Evolutionary conservation across 768 basidiomycete genomes (phyloP).

Genomic region (Xerocomus brunneocitrinus): DNA sequence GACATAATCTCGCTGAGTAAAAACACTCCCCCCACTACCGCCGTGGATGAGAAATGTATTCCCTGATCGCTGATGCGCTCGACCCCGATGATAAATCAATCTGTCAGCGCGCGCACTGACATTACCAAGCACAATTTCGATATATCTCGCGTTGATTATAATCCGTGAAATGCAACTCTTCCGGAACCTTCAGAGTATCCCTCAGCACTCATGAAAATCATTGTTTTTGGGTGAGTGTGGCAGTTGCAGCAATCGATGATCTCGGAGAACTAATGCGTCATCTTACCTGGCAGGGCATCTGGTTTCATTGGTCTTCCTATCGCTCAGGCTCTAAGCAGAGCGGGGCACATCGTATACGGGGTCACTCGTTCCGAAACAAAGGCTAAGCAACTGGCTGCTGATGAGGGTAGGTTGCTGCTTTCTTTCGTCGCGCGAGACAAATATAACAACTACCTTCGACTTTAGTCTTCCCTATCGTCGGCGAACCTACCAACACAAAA

Average conservation of each 20-base stretch:
- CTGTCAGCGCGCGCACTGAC: not conserved
- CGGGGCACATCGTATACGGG: conserved; percentile 34
- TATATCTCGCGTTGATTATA: not conserved
- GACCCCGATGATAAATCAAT: not conserved
- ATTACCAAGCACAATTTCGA: not conserved
- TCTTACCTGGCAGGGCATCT: conserved; percentile 20
- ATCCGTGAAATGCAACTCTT: too few relatives aligned
- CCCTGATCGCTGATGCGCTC: not conserved
- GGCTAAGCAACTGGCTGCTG: conserved; percentile 18
- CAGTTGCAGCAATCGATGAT: not conserved
- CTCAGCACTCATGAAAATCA: conserved; percentile 11
- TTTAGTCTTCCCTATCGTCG: conserved; percentile 24
- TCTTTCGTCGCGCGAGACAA: not conserved
- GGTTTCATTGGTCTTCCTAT: conserved; percentile 31
- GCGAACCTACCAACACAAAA: conserved; percentile 11
- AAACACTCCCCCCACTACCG: too few relatives aligned
- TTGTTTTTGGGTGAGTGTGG: conserved; percentile 13
- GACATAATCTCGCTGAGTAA: too few relatives aligned
- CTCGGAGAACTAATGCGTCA: not conserved
- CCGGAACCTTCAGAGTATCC: not conserved
- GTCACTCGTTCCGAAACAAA: conserved; percentile 26
- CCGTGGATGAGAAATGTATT: not conserved
- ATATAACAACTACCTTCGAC: not conserved
- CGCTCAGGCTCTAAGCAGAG: conserved; percentile 31
- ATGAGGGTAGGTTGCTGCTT: conserved; percentile 20